These are phyloP conservation scores for Alternaria novae-zelandiae DNA, from an alignment of 2,329 filamentous ascomycete genomes.

Conservation along the genomic window DNA sequence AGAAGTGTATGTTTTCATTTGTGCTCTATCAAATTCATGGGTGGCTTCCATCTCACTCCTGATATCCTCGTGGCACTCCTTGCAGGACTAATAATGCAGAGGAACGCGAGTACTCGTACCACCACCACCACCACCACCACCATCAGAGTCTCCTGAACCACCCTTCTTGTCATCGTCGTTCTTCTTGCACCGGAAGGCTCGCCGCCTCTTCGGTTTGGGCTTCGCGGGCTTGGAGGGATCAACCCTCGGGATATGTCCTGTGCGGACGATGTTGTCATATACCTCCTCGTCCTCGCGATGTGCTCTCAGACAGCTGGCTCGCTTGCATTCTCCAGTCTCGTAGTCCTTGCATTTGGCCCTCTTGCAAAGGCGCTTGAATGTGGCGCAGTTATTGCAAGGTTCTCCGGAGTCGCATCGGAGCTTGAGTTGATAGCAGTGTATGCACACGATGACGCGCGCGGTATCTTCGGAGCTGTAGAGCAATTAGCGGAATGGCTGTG, in stretches of 20 bases:
- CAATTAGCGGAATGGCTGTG: background rate
- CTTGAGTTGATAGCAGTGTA: background rate
- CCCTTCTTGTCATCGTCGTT: background rate
- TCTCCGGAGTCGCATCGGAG: background rate
- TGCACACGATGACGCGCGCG: background rate
- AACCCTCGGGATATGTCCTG: background rate
- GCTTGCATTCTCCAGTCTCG: background rate
- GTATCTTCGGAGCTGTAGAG: background rate
- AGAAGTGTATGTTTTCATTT: no score
- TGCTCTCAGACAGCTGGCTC: background rate
- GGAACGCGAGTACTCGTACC: background rate
- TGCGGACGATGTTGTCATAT: background rate
- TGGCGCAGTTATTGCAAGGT: background rate
- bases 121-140: no score
- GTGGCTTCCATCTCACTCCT: background rate
- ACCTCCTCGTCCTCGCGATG: background rate
- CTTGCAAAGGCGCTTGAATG: background rate
- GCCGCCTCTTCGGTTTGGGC: background rate
- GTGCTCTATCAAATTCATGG: no score
- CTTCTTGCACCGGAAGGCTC: background rate
- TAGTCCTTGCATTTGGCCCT: background rate
- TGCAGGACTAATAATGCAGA: background rate
- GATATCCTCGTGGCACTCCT: background rate
- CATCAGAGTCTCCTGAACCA: background rate
- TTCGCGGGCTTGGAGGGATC: background rate